Evolutionary conservation across 345 rosid genomes (phyloP).

Genomic region (Linum lewisii): DNA sequence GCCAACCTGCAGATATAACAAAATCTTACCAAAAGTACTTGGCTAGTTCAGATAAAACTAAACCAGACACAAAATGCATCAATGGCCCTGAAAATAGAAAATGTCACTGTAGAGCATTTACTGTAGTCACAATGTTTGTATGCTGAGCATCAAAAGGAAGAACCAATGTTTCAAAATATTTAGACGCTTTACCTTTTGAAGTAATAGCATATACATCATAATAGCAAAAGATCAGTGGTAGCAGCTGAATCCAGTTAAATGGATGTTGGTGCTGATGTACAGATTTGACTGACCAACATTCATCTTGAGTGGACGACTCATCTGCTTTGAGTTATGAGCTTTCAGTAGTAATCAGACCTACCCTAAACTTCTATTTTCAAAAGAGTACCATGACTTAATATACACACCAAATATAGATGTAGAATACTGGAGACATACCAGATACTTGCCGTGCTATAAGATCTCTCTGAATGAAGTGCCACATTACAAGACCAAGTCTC

Average conservation of each 20-base stretch:
- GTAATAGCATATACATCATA: neutral
- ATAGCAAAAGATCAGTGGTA: neutral
- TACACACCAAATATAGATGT: neutral
- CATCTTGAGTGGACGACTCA: neutral
- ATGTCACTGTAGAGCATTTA: neutral
- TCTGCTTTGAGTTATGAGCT: neutral
- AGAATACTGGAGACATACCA: neutral
- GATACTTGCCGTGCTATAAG: neutral
- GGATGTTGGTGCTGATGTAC: neutral
- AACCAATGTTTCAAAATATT: neutral
- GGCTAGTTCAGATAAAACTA: neutral
- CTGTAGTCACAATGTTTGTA: neutral
- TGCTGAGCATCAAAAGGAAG: slow-evolving; percentile 2
- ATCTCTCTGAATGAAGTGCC: neutral
- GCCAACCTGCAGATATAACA: slow-evolving; percentile 8
- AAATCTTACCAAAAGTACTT: slow-evolving; percentile 6
- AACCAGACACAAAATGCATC: slow-evolving; percentile 6
- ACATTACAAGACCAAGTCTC: neutral
- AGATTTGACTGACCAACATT: neutral
- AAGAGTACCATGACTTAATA: neutral
- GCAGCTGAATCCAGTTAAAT: neutral
- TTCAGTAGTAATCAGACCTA: neutral
- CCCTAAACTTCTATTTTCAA: neutral
- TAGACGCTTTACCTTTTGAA: slow-evolving; percentile 1
- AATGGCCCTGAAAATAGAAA: neutral